Evolutionary conservation across 345 rosid species (phyloP), one percentile per base, ranked within the genome.

Genomic region (Carallia brachiata): DNA sequence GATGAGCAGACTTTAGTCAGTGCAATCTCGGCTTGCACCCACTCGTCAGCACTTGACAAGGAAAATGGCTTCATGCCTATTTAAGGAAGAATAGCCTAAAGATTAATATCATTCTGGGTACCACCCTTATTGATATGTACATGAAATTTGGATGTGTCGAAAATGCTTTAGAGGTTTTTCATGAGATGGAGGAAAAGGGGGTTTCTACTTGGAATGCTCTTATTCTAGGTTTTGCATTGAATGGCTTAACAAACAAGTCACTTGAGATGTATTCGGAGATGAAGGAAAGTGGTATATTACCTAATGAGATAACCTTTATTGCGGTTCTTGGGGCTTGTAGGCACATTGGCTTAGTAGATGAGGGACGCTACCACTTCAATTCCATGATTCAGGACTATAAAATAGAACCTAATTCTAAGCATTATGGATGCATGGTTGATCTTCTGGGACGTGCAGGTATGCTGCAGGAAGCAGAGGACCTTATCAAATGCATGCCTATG

Each of bases 351-450:
- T 71, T 86, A 56, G 90, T 86, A 12, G 78, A 86, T 13, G 87
- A 88, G 66, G 90, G 90, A 5, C 73, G 73, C 36, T 36, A 31
- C 36, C 68, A 78, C 62, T 88, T 86, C 47, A 77, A 70, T 69
- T 74, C 87, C 64, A 84, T 88, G 90, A 65, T 77, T 63, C 58
- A 66, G n/a, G 86, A 86, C 19, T 70, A 76, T 62, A 66, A 58
- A 64, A 73, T 88, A 60, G 84, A 81, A 72, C 88, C 90, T 19
- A 86, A 83, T 62, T 70, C 78, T 23, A 86, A 88, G 82, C 92
- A 88, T 68, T 88, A 88, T 56, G 92, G 92, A 77, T 88, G 90
- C 75, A 82, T 88, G 92, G 88, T 88, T 72, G 92, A 88, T 74
- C 89, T 88, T 74, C 81, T 86, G 50, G 92, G 88, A n/a, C 88